Evolutionary conservation across 2,329 filamentous ascomycete genomes (phyloP).

Genomic region (Talaromyces sp.): DNA sequence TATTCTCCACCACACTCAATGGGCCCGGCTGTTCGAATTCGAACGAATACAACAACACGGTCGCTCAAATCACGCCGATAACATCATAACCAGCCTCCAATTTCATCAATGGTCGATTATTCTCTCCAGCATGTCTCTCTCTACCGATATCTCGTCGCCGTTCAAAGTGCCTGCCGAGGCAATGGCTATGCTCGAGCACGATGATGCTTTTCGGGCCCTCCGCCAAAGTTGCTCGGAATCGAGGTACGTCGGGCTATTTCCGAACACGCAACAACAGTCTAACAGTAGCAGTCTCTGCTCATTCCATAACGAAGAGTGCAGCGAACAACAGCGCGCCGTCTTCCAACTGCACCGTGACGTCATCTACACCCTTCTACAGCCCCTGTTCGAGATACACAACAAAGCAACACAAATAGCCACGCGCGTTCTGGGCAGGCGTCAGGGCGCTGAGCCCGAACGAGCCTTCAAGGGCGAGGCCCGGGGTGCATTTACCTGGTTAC

Average conservation of each 20-base stretch:
- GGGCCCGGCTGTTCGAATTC: background rate
- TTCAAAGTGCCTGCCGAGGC: slow-evolving; percentile 36
- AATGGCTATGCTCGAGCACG: slow-evolving; percentile 30
- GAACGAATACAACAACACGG: background rate
- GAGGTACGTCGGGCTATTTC: background rate
- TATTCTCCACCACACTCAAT: background rate
- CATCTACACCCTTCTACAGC: slow-evolving; percentile 57
- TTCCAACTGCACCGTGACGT: slow-evolving; percentile 56
- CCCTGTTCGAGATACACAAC: slow-evolving; percentile 55
- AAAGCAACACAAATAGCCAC: slow-evolving; percentile 54
- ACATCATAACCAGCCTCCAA: background rate
- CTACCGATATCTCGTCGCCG: slow-evolving; percentile 25
- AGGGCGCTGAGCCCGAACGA: slow-evolving; percentile 53
- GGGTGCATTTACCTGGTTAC: slow-evolving; percentile 57
- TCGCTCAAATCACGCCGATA: background rate
- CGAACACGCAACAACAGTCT: background rate
- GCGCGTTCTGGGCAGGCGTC: slow-evolving; percentile 47
- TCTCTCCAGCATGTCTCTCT: background rate
- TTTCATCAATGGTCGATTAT: background rate
- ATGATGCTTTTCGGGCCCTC: slow-evolving; percentile 34
- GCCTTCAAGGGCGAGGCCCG: slow-evolving; percentile 57
- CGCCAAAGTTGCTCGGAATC: slow-evolving; percentile 25
- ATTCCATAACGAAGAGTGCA: slow-evolving; percentile 32
- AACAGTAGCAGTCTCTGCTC: slow-evolving; percentile 33
- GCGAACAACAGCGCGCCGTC: slow-evolving; percentile 30